Evolutionary conservation across 768 basidiomycete genomes (phyloP).

Genomic region (Mycena crocata): DNA sequence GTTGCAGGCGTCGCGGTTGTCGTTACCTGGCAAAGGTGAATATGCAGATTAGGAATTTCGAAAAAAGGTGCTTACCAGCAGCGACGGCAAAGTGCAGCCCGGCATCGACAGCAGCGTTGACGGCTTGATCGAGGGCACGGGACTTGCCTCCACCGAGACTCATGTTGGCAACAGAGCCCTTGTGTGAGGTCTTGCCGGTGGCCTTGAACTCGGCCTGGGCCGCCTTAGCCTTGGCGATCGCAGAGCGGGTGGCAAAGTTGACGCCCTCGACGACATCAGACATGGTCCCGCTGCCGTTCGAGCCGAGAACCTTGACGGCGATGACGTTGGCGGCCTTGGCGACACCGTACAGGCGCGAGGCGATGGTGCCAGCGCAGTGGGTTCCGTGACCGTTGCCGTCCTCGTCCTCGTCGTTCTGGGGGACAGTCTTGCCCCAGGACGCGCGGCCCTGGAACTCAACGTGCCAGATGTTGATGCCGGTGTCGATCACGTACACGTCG

Average conservation of each 20-base stretch:
- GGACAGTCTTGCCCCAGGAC: slow-evolving; percentile 93
- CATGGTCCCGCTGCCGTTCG: slow-evolving; percentile 95
- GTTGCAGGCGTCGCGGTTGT: slow-evolving; percentile 89
- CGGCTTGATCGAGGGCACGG: slow-evolving; percentile 81
- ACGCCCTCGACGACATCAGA: slow-evolving; percentile 93
- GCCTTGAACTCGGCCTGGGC: slow-evolving; percentile 74
- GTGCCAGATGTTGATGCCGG: slow-evolving; percentile 90
- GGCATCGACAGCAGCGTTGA: slow-evolving; percentile 83
- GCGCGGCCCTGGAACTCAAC: slow-evolving; percentile 91
- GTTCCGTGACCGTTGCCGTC: slow-evolving; percentile 97
- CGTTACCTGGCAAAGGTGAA: slow-evolving; percentile 64
- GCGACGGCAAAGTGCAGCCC: slow-evolving; percentile 98
- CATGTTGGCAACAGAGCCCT: slow-evolving; percentile 98
- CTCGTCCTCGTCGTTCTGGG: slow-evolving; percentile 82
- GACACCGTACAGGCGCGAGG: slow-evolving; percentile 92
- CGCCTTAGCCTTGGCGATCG: slow-evolving; percentile 64
- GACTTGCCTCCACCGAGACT: slow-evolving; percentile 97
- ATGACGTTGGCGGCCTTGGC: slow-evolving; percentile 92
- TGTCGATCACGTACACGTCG: slow-evolving; percentile 90
- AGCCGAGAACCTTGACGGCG: slow-evolving; percentile 95
- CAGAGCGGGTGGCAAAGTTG: slow-evolving; percentile 73
- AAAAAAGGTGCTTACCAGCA: slow-evolving; percentile 70
- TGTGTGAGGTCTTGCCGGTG: slow-evolving; percentile 86
- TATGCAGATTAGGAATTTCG: background rate
- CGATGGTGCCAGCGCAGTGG: slow-evolving; percentile 96